Conservation (phyloP, 345 rosid species). For the Pelargonium nanum region DNA sequence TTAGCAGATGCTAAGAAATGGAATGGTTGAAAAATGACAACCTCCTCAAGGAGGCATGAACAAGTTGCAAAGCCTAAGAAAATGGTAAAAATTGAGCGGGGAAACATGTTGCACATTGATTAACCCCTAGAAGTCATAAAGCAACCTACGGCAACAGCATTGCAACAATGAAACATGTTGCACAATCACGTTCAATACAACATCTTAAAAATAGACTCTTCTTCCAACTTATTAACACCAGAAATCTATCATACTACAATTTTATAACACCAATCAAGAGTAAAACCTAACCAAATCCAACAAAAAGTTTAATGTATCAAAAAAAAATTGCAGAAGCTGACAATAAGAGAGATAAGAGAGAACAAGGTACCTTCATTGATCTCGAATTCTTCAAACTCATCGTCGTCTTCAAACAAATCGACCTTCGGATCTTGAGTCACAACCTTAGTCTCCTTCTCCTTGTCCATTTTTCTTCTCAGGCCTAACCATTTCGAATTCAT, state of each 20-base stretch:
- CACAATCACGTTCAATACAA: not conserved
- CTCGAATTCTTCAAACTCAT: slow-evolving; percentile 29
- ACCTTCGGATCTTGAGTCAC: not conserved
- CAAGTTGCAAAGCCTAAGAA: not conserved
- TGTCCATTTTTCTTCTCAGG: slow-evolving; percentile 12
- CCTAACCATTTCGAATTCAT: slow-evolving; percentile 7
- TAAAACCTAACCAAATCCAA: not conserved
- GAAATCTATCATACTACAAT: not conserved
- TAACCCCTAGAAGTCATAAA: no score
- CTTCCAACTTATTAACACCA: not conserved
- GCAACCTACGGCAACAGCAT: no score
- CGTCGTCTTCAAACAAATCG: slow-evolving; percentile 29
- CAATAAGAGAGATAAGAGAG: not conserved
- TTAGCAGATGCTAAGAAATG: not conserved
- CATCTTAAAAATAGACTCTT: not conserved
- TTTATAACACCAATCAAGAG: not conserved
- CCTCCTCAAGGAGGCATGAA: not conserved
- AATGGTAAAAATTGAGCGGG: not conserved
- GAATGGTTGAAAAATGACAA: not conserved
- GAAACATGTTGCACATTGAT: not conserved
- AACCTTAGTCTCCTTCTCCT: not conserved
- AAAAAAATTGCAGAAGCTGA: not conserved
- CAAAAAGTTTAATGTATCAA: not conserved
- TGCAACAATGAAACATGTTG: not conserved
- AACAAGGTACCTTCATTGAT: slow-evolving; percentile 16